phyloP scores from a whole-genome alignment of 441 rosid species.

The Gossypium schwendimanii region DNA sequence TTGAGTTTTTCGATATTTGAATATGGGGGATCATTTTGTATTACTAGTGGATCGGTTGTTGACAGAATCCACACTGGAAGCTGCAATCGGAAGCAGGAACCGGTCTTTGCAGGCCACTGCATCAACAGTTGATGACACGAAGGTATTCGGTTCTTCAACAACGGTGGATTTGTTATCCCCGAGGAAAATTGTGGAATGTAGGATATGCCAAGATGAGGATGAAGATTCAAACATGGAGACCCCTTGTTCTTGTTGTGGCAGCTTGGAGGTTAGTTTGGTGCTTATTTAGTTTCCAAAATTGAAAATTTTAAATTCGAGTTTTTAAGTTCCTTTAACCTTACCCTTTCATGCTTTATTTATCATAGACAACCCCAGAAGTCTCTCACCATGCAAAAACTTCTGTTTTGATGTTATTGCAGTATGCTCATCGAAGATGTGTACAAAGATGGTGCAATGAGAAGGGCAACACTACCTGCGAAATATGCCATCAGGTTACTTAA shows the following conservation, averaged over 20 bases:
- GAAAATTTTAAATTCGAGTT: neutral
- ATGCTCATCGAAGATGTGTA: slow-evolving; percentile 72
- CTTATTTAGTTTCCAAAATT: neutral
- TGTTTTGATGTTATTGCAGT: slow-evolving; percentile 26
- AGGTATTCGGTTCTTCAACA: slow-evolving; percentile 23
- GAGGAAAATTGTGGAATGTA: slow-evolving; percentile 64
- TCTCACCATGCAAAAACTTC: neutral
- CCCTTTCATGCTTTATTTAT: neutral
- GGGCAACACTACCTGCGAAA: slow-evolving; percentile 69
- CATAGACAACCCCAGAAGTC: neutral
- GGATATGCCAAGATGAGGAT: slow-evolving; percentile 94
- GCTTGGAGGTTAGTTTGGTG: slow-evolving; percentile 59
- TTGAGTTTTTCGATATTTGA: slow-evolving; percentile 10
- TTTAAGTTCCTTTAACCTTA: neutral
- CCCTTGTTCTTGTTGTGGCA: slow-evolving; percentile 89
- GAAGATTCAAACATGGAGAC: slow-evolving; percentile 80
- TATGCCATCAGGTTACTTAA: slow-evolving; percentile 57
- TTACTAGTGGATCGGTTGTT: slow-evolving; percentile 76
- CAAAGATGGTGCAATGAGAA: slow-evolving; percentile 83
- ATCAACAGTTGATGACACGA: slow-evolving; percentile 26
- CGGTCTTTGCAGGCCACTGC: slow-evolving; percentile 36
- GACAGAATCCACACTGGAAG: slow-evolving; percentile 79
- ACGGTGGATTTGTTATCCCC: slow-evolving; percentile 36
- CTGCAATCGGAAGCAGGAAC: slow-evolving; percentile 76
- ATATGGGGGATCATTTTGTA: slow-evolving; percentile 93